Evolutionary conservation across 768 basidiomycete species (phyloP).

Genomic region (Suillus placidus): DNA sequence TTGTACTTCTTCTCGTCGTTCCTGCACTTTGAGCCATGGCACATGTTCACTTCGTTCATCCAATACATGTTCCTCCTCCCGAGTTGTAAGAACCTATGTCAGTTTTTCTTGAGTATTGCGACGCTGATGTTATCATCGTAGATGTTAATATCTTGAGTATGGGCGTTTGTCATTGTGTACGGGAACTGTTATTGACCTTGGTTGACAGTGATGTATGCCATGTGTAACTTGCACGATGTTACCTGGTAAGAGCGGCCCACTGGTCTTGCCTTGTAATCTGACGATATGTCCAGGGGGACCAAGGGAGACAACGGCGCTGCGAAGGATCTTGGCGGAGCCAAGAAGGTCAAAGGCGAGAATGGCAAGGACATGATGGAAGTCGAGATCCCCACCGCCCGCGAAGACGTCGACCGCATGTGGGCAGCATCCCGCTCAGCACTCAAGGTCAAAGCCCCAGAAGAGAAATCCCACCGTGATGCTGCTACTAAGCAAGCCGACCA

Average conservation of each 20-base stretch:
- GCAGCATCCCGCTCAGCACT: constrained; percentile 71
- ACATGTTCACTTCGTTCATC: constrained; percentile 91
- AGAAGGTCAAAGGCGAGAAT: constrained; percentile 82
- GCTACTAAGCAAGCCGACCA: constrained; percentile 89
- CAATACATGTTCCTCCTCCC: constrained; percentile 94
- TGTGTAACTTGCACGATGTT: constrained; percentile 91
- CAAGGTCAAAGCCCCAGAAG: constrained; percentile 65
- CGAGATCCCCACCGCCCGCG: constrained; percentile 76
- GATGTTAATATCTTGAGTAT: constrained; percentile 80
- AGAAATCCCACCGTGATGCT: constrained; percentile 82
- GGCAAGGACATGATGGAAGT: constrained; percentile 90
- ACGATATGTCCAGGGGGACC: constrained; percentile 63
- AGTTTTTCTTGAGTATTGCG: neutral
- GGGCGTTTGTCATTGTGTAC: constrained; percentile 19
- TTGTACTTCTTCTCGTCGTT: constrained; percentile 85
- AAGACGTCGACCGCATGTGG: constrained; percentile 91
- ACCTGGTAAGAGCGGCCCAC: constrained; percentile 51
- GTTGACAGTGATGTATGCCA: constrained; percentile 81
- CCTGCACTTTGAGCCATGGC: constrained; percentile 95
- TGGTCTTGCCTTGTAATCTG: constrained; percentile 2
- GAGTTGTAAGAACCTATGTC: constrained; percentile 48
- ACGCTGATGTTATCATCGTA: constrained; percentile 27
- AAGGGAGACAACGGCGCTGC: constrained; percentile 88
- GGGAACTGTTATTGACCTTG: neutral
- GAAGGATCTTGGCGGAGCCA: constrained; percentile 89